phyloP scores from a whole-genome alignment of 306 rosid species.

The Castanopsis chinensis region DNA sequence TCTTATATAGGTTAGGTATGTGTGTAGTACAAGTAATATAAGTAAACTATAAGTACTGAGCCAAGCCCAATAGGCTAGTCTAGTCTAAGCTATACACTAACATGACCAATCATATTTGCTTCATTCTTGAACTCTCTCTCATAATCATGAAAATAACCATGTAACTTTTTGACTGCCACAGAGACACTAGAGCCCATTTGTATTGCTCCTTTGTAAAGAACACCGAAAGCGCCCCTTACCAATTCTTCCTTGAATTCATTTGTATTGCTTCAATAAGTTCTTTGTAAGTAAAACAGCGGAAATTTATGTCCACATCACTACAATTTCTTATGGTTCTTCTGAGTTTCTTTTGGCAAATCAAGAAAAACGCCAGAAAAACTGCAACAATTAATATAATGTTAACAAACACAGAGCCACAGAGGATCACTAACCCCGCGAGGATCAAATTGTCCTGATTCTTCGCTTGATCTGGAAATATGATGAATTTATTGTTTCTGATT shows the following conservation, averaged over 20 bases:
- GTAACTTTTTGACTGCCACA: conserved; percentile 46
- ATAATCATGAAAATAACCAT: conserved; percentile 31
- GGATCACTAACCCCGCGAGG: conserved; percentile 29
- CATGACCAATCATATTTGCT: too few relatives aligned
- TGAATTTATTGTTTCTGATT: conserved; percentile 20
- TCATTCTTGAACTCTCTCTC: conserved; percentile 29
- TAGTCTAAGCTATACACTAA: too few relatives aligned
- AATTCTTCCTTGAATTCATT: conserved; percentile 31
- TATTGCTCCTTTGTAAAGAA: conserved; percentile 15
- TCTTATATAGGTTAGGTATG: too few relatives aligned
- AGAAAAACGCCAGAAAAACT: conserved; percentile 10
- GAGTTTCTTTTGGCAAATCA: conserved; percentile 19
- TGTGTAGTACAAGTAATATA: too few relatives aligned
- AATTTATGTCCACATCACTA: conserved; percentile 18
- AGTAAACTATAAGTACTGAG: too few relatives aligned
- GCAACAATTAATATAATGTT: conserved; percentile 15
- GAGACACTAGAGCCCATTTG: neutral
- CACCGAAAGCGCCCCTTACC: conserved; percentile 30
- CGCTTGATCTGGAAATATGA: conserved; percentile 8
- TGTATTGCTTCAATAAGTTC: conserved; percentile 38
- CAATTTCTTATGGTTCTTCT: neutral
- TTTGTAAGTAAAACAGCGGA: conserved; percentile 1
- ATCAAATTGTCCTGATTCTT: conserved; percentile 33
- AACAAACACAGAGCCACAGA: conserved; percentile 41
- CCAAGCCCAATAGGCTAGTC: too few relatives aligned